Percentiles rank a stretch among this genome's conserved stretches.
Conservation (phyloP, 2,329 filamentous ascomycete species). For the Chaetoscypha palmicola region DNA sequence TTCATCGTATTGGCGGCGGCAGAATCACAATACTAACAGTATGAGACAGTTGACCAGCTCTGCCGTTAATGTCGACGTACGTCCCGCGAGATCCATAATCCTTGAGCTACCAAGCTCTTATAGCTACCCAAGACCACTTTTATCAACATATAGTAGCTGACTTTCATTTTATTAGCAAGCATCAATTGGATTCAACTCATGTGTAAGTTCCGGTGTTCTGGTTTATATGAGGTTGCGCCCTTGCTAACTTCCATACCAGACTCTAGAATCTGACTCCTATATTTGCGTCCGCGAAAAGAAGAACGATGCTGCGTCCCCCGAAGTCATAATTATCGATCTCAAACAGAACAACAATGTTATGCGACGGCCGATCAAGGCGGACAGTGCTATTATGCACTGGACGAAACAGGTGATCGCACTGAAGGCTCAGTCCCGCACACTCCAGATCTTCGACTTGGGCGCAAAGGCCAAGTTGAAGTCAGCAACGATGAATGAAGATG, state of each 20-base stretch:
- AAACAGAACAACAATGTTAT: conserved; percentile 97
- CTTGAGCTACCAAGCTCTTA: conserved; percentile 17
- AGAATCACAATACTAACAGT: conserved; percentile 32
- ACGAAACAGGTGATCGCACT: conserved; percentile 91
- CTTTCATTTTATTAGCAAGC: conserved; percentile 43
- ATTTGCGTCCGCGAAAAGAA: conserved; percentile 96
- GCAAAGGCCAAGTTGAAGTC: conserved; percentile 96
- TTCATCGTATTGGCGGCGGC: conserved; percentile 78
- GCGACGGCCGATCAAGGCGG: conserved; percentile 92
- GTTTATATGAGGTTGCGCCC: conserved; percentile 3
- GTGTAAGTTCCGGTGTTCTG: conserved; percentile 49
- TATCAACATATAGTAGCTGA: conserved; percentile 24
- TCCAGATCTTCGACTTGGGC: conserved; percentile 95
- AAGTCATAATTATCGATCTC: conserved; percentile 96
- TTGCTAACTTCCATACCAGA: conserved; percentile 46
- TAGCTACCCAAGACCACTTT: neutral
- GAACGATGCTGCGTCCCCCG: conserved; percentile 72
- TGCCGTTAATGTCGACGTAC: conserved; percentile 47
- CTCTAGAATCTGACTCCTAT: conserved; percentile 94
- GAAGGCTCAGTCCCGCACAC: conserved; percentile 85
- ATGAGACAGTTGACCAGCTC: conserved; percentile 42
- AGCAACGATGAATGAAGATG: conserved; percentile 91
- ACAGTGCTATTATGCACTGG: conserved; percentile 99
- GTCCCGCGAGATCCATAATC: conserved; percentile 27
- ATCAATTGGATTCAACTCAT: conserved; percentile 82